Base-by-base conservation (phyloP, 495 filamentous ascomycete species). In the Thozetella sp. region DNA sequence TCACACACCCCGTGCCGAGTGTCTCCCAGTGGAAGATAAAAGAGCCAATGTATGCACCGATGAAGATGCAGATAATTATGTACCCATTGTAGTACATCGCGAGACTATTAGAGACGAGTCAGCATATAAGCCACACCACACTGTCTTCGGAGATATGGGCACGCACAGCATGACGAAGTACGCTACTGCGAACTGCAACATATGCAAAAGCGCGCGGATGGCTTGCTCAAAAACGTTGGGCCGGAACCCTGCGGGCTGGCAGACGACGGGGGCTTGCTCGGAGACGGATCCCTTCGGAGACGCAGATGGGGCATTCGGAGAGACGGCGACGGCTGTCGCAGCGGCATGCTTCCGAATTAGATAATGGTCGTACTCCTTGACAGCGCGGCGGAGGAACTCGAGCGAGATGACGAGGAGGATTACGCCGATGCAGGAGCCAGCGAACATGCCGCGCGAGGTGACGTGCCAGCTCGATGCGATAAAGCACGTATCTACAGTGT, bases 401-500 rank as follows among this genome's bases (percentile, higher is more conserved):
- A 92, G 83, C 3, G 70, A 55, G 13, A 90, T 71, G 46, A 89
- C 88, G 23, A 92, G 80, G 13, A 78, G 71, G 60, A 90, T 76
- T 22, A 88, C 83, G 23, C 87, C 88, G 65, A 93, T 88, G 70
- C 90, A 92, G 43, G 84, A 83, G 22, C 84, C 88, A 12, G 86
- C 88, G 62, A 93, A 91, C 69, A 83, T 85, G 57, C 80, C 83
- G 0, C 54, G 62, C 0, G 85, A 87, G 15, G 70, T 83, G 60
- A 91, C 80, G 56, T 87, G 87, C 89, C 89, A 93, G 11, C 78
- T 72, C 11, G 65, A 62, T 9, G 88, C 78, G 61, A 93, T 74
- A 74, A 93, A 92, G 81, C 88, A 93, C 1, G 86, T 66, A 69
- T 90, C 83, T 30, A 91, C 72, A 0, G 86, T 89, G 59, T 88